Base-by-base conservation (phyloP, 202 grass and related monocot genomes). In the Dendrocalamus latiflorus region DNA sequence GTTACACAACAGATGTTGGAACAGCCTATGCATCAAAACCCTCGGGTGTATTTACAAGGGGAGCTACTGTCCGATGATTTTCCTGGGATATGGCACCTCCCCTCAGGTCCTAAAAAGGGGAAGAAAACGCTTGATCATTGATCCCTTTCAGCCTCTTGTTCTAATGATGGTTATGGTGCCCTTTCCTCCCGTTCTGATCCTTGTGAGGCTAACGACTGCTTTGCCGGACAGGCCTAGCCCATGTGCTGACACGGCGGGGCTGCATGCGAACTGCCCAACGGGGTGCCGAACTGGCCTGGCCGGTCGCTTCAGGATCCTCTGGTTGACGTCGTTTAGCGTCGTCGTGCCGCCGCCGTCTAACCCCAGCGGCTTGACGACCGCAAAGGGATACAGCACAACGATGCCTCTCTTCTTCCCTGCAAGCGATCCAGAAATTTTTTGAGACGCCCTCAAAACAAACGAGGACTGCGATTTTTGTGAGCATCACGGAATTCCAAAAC, bases 131-230 rank as follows among this genome's bases (percentile, higher is more conserved):
- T 44, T 5, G 44, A 26, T 18, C 5, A 18, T 25, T 11, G 26
- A 14, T 47, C 9, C 4, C 15, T 20, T 94, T 94, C 65, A 98
- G 37, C 84, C 91, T 89, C 74, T 94, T 51, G 96, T 99, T 79
- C 96, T 90, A 20, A 99, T 86, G 74, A 99, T 92, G 41, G 93
- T 99, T 36, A 99, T 89, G 22, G 93, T 96, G 55, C 96, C 96
- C 74, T 77, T 93, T n/a, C 89, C 96, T 70, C 83, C 86, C 0
- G 96, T 99, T 28, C 86, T 94, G 85, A 99, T 99, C 89, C 82
- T 95, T 7, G 91, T 87, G 5, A 99, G 80, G 91, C 93, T 94
- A 22, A 94, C 91, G 9, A 99, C 83, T 3, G 91, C 84, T 22
- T 96, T 99, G 7, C 96, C 96, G 51, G 96, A 99, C 26, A 94